phyloP scores from a whole-genome alignment of 306 rosid genomes.

The Lupinus albus region DNA sequence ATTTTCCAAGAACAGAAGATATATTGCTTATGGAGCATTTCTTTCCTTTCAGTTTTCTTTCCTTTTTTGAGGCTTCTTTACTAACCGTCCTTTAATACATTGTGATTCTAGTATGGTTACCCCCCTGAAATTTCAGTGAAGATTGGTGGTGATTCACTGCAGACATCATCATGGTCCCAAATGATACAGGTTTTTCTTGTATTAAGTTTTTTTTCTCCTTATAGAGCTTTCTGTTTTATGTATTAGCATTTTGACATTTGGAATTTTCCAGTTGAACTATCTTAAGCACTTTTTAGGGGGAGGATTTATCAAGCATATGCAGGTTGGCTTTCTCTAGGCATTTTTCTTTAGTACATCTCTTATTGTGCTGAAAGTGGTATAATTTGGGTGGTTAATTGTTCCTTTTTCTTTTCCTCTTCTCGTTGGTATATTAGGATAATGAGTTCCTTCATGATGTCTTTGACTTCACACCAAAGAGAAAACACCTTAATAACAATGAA shows the following conservation, averaged over 20 bases:
- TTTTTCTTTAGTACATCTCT: conserved; percentile 2
- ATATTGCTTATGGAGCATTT: background rate
- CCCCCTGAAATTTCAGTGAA: conserved; percentile 66
- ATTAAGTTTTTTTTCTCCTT: background rate
- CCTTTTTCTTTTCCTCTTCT: background rate
- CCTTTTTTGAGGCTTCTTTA: background rate
- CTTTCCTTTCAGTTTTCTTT: too few species aligned
- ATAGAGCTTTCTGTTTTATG: background rate
- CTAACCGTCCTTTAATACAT: conserved; percentile 27
- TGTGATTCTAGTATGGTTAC: conserved; percentile 56
- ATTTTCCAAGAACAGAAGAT: background rate
- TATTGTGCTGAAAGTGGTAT: background rate
- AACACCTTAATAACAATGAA: conserved; percentile 48
- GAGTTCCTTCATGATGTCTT: conserved; percentile 75
- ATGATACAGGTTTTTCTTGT: conserved; percentile 61
- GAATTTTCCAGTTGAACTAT: conserved; percentile 64
- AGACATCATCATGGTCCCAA: conserved; percentile 71
- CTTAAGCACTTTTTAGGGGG: conserved; percentile 76
- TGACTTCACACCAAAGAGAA: conserved; percentile 70
- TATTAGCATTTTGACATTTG: background rate
- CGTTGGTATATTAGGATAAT: conserved; percentile 59
- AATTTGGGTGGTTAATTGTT: background rate
- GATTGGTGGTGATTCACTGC: conserved; percentile 68
- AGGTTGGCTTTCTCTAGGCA: conserved; percentile 50
- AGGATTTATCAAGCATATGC: conserved; percentile 85